Percentiles rank a stretch among this genome's conserved stretches.
These are phyloP conservation scores for Fragilariopsis cylindrus DNA, from an alignment of 108 stramenopile species.

Conservation along the genomic window DNA sequence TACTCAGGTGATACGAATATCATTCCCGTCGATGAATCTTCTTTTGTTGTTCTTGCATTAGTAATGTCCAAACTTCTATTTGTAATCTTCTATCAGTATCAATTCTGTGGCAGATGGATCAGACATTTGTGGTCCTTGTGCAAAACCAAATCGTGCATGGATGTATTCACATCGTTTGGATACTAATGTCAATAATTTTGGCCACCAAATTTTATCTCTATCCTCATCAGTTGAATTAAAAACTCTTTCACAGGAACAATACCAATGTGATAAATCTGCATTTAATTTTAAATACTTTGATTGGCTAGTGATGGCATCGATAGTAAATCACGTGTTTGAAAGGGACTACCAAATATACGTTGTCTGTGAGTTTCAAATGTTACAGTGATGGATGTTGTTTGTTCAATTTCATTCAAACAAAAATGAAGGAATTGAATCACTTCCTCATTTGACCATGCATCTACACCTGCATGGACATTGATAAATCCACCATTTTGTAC, in stretches of 20 bases:
- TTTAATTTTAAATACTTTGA: constrained; percentile 20
- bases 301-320: neutral
- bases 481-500: constrained; percentile 23
- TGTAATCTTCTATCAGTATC: constrained; percentile 16
- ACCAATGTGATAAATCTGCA: constrained; percentile 31
- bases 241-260: constrained; percentile 27
- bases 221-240: constrained; percentile 8
- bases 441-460: constrained; percentile 27
- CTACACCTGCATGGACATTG: constrained; percentile 29
- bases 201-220: constrained; percentile 30
- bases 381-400: constrained; percentile 5
- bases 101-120: constrained; percentile 29
- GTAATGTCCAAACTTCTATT: constrained; percentile 13
- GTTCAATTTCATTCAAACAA: constrained; percentile 18
- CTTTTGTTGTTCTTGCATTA: constrained; percentile 15
- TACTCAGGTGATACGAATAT: constrained; percentile 26
- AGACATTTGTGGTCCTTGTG: constrained; percentile 28
- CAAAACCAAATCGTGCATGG: constrained; percentile 28
- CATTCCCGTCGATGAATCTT: neutral
- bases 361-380: constrained; percentile 32
- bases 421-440: constrained; percentile 21
- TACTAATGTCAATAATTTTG: constrained; percentile 12
- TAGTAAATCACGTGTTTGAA: constrained; percentile 28
- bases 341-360: constrained; percentile 33
- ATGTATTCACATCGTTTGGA: constrained; percentile 15